Evolutionary conservation across 2,329 filamentous ascomycete species (phyloP).

Genomic region (Aureobasidium sp.): DNA sequence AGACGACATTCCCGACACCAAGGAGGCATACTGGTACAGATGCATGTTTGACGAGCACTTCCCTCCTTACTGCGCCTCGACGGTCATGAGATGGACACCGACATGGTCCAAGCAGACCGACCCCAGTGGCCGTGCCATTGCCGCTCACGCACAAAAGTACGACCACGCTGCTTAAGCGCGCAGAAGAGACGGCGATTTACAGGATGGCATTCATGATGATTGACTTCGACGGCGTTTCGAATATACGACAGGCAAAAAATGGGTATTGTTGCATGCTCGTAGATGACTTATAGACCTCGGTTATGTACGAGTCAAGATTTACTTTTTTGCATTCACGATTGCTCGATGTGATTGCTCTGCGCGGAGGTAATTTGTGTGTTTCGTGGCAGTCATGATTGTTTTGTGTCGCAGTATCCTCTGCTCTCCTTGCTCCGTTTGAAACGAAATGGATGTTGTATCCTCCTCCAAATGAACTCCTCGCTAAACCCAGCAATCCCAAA

Average conservation of each 20-base stretch:
- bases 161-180: slow-evolving; percentile 15
- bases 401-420: neutral
- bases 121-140: slow-evolving; percentile 66
- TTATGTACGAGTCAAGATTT: slow-evolving; percentile 3
- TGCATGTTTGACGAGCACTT: slow-evolving; percentile 99
- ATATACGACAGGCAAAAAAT: slow-evolving; percentile 1
- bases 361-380: neutral
- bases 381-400: neutral
- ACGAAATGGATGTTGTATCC: neutral
- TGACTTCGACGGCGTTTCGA: neutral
- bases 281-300: slow-evolving; percentile 3
- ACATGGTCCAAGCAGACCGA: slow-evolving; percentile 97
- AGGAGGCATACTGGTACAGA: slow-evolving; percentile 99
- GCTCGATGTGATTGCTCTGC: neutral
- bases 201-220: neutral
- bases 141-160: slow-evolving; percentile 28
- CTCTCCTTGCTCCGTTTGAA: neutral
- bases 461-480: neutral
- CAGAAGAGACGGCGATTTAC: neutral
- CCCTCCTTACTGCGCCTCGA: slow-evolving; percentile 80
- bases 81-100: slow-evolving; percentile 92
- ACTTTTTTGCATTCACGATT: neutral
- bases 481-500: neutral
- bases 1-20: slow-evolving; percentile 82
- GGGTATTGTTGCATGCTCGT: neutral